These are phyloP conservation scores for Xanthoceras sorbifolium DNA, from an alignment of 345 rosid species.

Conservation along the genomic window DNA sequence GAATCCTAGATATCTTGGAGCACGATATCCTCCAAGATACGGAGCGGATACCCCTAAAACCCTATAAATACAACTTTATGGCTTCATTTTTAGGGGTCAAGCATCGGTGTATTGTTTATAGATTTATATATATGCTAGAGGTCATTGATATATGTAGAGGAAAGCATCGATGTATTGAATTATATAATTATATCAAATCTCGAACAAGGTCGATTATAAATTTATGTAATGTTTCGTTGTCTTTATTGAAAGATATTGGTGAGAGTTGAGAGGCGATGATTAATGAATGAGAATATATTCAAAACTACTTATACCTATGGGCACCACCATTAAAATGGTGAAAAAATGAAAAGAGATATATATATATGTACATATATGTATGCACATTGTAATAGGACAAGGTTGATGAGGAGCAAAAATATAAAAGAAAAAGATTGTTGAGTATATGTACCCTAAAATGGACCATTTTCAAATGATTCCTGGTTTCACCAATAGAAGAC, in stretches of 20 bases:
- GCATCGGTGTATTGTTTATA: neutral
- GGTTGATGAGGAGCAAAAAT: neutral
- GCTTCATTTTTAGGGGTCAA: too few relatives aligned
- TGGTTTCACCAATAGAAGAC: slow-evolving; percentile 22
- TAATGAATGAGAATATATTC: neutral
- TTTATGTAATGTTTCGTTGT: neutral
- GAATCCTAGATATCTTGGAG: too few relatives aligned
- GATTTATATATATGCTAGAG: neutral
- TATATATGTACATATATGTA: neutral
- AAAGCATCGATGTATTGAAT: neutral
- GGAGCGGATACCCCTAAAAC: too few relatives aligned
- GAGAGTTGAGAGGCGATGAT: neutral
- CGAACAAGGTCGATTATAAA: too few relatives aligned
- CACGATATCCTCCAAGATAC: too few relatives aligned
- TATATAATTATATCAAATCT: too few relatives aligned
- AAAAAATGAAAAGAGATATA: too few relatives aligned
- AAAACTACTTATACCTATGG: neutral
- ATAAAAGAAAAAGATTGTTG: slow-evolving; percentile 11
- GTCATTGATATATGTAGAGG: neutral
- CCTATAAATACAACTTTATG: too few relatives aligned
- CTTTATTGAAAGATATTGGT: neutral
- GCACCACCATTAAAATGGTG: neutral
- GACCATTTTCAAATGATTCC: slow-evolving; percentile 28
- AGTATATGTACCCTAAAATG: slow-evolving; percentile 6
- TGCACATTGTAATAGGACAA: neutral